Percentiles rank a stretch among this genome's conserved stretches.
These are phyloP conservation scores for Solanum dulcamara DNA, from an alignment of 257 asterid genomes.

Conservation along the genomic window DNA sequence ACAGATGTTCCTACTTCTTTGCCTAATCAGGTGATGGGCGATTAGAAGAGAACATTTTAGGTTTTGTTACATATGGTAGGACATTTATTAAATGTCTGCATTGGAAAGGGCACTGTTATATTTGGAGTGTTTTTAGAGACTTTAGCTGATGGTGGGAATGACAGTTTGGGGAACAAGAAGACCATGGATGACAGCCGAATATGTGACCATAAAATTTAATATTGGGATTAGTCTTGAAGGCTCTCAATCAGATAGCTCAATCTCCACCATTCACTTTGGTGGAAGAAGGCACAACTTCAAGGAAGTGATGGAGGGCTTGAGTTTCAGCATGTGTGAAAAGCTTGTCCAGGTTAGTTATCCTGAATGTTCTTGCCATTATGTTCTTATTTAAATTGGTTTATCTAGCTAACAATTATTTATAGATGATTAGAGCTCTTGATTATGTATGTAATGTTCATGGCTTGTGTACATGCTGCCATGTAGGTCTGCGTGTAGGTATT, in stretches of 20 bases:
- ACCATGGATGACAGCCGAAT: slow-evolving; percentile 8
- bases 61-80: slow-evolving; percentile 32
- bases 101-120: slow-evolving; percentile 16
- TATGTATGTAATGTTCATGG: not conserved
- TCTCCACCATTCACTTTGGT: slow-evolving; percentile 12
- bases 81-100: slow-evolving; percentile 18
- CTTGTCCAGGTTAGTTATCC: slow-evolving; percentile 23
- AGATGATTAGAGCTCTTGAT: not conserved
- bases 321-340: slow-evolving; percentile 36
- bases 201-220: slow-evolving; percentile 18
- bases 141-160: slow-evolving; percentile 9
- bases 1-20: slow-evolving; percentile 15
- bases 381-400: not conserved
- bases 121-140: slow-evolving; percentile 19
- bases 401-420: not conserved
- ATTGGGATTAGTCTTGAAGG: slow-evolving; percentile 22
- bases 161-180: slow-evolving; percentile 20
- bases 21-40: slow-evolving; percentile 29
- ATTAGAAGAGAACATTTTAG: slow-evolving; percentile 28
- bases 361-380: not conserved
- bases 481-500: not conserved
- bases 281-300: slow-evolving; percentile 15
- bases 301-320: slow-evolving; percentile 22
- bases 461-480: not conserved
- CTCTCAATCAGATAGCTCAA: slow-evolving; percentile 9